Conservation (phyloP, 163 green algal genomes). For the Scenedesmus sp. region DNA sequence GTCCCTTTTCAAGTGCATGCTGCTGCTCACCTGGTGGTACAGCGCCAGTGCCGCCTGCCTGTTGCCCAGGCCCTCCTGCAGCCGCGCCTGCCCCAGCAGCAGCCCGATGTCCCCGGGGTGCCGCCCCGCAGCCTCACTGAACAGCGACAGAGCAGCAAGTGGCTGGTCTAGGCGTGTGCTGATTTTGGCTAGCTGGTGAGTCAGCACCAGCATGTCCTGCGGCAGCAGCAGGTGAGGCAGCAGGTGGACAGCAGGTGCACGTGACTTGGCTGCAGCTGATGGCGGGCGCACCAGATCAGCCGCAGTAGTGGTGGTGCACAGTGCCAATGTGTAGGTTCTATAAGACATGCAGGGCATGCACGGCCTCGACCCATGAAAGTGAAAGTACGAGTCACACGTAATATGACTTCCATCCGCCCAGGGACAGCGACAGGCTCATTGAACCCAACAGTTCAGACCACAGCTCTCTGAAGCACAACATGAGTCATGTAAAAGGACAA, state of each 20-base stretch:
- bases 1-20: neutral
- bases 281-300: no score
- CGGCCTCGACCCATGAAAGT: no score
- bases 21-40: constrained; percentile 66
- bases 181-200: constrained; percentile 78
- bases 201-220: constrained; percentile 70
- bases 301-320: no score
- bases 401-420: no score
- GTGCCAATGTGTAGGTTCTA: no score
- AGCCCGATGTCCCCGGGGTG: constrained; percentile 68
- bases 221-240: neutral
- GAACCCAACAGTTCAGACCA: no score
- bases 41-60: constrained; percentile 54
- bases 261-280: neutral
- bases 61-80: constrained; percentile 81
- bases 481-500: no score
- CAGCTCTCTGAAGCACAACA: no score
- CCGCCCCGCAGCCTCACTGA: constrained; percentile 54
- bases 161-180: constrained; percentile 82
- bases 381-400: no score
- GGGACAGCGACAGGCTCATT: no score
- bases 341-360: no score
- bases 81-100: constrained; percentile 76
- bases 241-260: neutral
- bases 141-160: constrained; percentile 72